Evolutionary conservation across 805 yeast genomes (phyloP).

Genomic region (Saccharomycopsis capsularis): DNA sequence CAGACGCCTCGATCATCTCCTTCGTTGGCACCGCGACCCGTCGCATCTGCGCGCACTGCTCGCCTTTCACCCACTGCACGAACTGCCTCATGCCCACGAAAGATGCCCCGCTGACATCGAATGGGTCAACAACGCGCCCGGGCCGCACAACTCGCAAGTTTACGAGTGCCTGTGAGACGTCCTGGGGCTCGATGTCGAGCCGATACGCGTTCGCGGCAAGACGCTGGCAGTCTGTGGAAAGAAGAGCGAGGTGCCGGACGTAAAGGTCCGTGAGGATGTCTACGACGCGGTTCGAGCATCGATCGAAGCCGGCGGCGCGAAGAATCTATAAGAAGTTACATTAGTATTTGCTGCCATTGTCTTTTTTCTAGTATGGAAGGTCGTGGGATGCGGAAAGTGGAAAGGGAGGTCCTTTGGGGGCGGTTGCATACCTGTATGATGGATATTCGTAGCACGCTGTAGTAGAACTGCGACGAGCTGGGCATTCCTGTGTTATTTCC

Average conservation of each 20-base stretch:
- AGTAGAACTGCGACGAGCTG: slow-evolving; percentile 36
- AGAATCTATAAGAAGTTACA: slow-evolving; percentile 42
- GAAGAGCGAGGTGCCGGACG: slow-evolving; percentile 50
- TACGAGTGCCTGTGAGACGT: slow-evolving; percentile 63
- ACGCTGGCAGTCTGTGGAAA: slow-evolving; percentile 44
- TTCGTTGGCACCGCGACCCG: slow-evolving; percentile 30
- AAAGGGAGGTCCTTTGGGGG: background rate
- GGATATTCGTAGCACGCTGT: slow-evolving; percentile 41
- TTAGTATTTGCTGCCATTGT: too few species aligned
- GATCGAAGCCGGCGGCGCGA: slow-evolving; percentile 78
- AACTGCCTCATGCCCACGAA: slow-evolving; percentile 44
- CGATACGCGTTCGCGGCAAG: slow-evolving; percentile 44
- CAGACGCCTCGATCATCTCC: slow-evolving; percentile 25
- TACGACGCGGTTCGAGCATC: slow-evolving; percentile 61
- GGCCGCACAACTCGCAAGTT: slow-evolving; percentile 60
- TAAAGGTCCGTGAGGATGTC: slow-evolving; percentile 75
- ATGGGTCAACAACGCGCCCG: slow-evolving; percentile 44
- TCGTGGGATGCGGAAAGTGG: background rate
- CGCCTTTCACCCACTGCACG: slow-evolving; percentile 50
- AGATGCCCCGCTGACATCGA: slow-evolving; percentile 41
- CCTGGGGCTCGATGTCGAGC: slow-evolving; percentile 49
- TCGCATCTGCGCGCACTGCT: slow-evolving; percentile 38
- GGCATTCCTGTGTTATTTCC: too few species aligned
- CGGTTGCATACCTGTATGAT: slow-evolving; percentile 41
- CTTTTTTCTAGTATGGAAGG: too few species aligned